These are phyloP conservation scores for Didymella exigua DNA, from an alignment of 2,329 filamentous ascomycete species.

Conservation along the genomic window DNA sequence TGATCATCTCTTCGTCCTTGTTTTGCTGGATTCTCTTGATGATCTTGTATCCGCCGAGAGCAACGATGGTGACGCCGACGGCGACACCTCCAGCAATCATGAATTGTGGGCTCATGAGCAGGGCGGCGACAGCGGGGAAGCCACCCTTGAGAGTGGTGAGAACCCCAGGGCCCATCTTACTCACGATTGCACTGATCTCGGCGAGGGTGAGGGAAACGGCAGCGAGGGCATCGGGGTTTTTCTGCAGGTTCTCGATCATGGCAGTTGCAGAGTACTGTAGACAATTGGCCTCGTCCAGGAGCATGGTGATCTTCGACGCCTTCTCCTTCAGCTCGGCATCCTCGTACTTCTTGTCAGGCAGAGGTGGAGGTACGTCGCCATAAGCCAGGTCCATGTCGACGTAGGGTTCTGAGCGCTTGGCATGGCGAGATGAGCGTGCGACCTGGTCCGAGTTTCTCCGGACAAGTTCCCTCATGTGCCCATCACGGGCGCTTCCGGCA, in stretches of 20 bases:
- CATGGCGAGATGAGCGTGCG: conserved; percentile 18
- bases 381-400: conserved; percentile 95
- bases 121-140: conserved; percentile 83
- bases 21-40: conserved; percentile 77
- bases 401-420: conserved; percentile 51
- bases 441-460: conserved; percentile 51
- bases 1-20: conserved; percentile 41
- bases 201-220: conserved; percentile 91
- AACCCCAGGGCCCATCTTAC: conserved; percentile 83
- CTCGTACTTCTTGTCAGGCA: conserved; percentile 57
- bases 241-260: conserved; percentile 80
- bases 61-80: conserved; percentile 91
- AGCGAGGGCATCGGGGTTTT: conserved; percentile 88
- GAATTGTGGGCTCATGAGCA: conserved; percentile 90
- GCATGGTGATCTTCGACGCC: conserved; percentile 73
- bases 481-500: conserved; percentile 34
- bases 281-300: conserved; percentile 88
- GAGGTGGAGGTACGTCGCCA: conserved; percentile 76
- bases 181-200: conserved; percentile 81
- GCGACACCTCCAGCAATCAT: conserved; percentile 89
- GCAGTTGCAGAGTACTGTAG: conserved; percentile 81
- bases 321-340: conserved; percentile 69
- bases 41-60: conserved; percentile 96
- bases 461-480: conserved; percentile 48
- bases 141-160: conserved; percentile 76